Evolutionary conservation across 2,329 filamentous ascomycete species (phyloP), one percentile per base, ranked within the genome.

Genomic region (Eurotiales sp.): DNA sequence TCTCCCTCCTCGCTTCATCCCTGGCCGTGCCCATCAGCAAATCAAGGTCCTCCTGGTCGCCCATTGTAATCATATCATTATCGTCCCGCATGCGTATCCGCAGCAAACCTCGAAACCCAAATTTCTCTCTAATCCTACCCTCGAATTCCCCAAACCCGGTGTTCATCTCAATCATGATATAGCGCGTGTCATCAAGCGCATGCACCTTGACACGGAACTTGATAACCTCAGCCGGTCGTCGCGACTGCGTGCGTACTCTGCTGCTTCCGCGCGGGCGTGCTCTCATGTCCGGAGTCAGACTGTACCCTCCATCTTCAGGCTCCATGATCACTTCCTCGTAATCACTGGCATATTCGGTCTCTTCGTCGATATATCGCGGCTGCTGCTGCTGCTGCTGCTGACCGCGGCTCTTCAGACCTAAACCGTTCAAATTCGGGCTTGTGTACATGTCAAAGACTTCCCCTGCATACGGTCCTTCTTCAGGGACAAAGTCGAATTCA

Each of bases 31-130:
- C 80, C 49, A 97, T 78, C 23, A 89, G 84, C 83, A 96, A 88
- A 46, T 97, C 91, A 56, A 96, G 72, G 73, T 99, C 93, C 64
- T 99, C 93, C 69, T 96, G 89, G 68, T 99, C 93, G 25, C 87
- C 90, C 82, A 99, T 86, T 27, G 92, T 96, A 64, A 99, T 95
- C 87, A 96, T 92, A 64, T 97, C 92, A 3, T 87, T 87, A 50
- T 86, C 78, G 60, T 97, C 93, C 76, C 93, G 93, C 71, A 96
- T 86, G 78, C 91, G 95, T 75, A 96, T 92, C 52, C 83, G 82
- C 55, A 85, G 75, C 50, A 81, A 76, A 51, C 63, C 61, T 29
- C 61, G 64, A 56, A 96, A 77, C 12, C 81, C 85, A 64, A 97
- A 96, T 72, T 99, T 99, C 56, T 90, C 86, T 42, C 86, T 81